These are phyloP conservation scores for Penicillium sclerotigenum DNA, from an alignment of 2,329 filamentous ascomycete genomes.

Conservation along the genomic window DNA sequence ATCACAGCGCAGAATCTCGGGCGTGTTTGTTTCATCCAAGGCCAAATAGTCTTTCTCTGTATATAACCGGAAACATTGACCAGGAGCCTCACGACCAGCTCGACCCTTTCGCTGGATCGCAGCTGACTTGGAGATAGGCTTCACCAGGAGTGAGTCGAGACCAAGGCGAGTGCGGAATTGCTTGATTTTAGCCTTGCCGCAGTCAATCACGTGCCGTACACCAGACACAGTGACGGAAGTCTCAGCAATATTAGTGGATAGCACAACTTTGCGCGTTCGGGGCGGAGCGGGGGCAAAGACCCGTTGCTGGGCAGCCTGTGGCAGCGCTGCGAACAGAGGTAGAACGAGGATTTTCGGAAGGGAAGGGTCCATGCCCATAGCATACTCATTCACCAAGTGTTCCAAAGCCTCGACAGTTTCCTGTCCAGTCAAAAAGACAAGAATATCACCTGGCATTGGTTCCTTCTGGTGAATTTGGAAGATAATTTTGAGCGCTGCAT, in stretches of 20 bases:
- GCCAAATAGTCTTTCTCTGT: constrained; percentile 71
- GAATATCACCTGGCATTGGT: constrained; percentile 86
- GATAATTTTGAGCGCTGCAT: constrained; percentile 74
- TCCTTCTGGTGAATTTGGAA: constrained; percentile 85
- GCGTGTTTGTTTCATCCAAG: constrained; percentile 70
- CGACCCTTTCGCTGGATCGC: constrained; percentile 88
- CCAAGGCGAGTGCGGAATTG: constrained; percentile 81
- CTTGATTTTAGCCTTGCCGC: constrained; percentile 91
- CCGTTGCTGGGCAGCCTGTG: constrained; percentile 78
- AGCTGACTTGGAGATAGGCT: constrained; percentile 88
- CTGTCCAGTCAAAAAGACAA: constrained; percentile 89
- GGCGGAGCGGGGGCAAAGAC: constrained; percentile 75
- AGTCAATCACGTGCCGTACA: constrained; percentile 86
- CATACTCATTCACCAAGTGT: constrained; percentile 75
- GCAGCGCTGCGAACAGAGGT: constrained; percentile 85
- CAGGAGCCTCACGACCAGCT: constrained; percentile 86
- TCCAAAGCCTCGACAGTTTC: constrained; percentile 86
- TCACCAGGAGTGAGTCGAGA: constrained; percentile 84
- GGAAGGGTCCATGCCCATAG: constrained; percentile 67
- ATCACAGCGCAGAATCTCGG: constrained; percentile 89
- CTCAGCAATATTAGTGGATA: constrained; percentile 97
- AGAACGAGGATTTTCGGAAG: constrained; percentile 67
- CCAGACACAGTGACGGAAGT: constrained; percentile 95
- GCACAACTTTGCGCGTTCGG: constrained; percentile 79
- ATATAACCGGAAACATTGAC: constrained; percentile 86